Conservation (phyloP, 2,329 filamentous ascomycete species). For the Hypoxylon sp. region DNA sequence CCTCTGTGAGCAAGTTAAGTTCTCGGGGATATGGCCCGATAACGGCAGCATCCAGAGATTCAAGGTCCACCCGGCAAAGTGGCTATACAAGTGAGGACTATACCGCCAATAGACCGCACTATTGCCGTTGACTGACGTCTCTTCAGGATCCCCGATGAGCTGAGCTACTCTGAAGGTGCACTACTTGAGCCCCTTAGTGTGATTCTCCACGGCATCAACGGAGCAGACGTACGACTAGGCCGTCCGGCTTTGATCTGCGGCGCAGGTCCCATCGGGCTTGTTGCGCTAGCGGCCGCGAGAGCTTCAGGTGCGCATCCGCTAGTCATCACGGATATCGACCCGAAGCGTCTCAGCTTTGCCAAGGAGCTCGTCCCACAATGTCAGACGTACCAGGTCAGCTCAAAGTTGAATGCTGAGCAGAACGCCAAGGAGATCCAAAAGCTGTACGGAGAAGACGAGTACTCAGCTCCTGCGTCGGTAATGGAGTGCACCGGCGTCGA, state of each 20-base stretch:
- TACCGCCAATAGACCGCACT: background rate
- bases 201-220: slow-evolving; percentile 66
- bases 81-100: slow-evolving; percentile 57
- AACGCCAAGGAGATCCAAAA: slow-evolving; percentile 61
- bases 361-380: slow-evolving; percentile 63
- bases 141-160: slow-evolving; percentile 57
- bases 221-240: slow-evolving; percentile 61
- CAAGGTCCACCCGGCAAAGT: slow-evolving; percentile 68
- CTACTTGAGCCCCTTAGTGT: slow-evolving; percentile 71
- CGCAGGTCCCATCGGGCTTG: slow-evolving; percentile 69
- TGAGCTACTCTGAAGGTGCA: slow-evolving; percentile 66
- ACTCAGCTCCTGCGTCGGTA: slow-evolving; percentile 64
- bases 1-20: slow-evolving; percentile 68
- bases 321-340: slow-evolving; percentile 69
- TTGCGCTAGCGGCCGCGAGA: slow-evolving; percentile 63
- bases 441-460: slow-evolving; percentile 61
- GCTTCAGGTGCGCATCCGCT: slow-evolving; percentile 70
- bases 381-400: slow-evolving; percentile 62
- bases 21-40: slow-evolving; percentile 68
- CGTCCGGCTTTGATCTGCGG: slow-evolving; percentile 65
- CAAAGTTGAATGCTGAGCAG: slow-evolving; percentile 53
- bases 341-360: slow-evolving; percentile 63
- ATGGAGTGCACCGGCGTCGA: slow-evolving; percentile 73
- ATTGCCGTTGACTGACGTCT: slow-evolving; percentile 13
- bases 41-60: slow-evolving; percentile 67